A percentile compares a stretch with the other conserved stretches of the same genome.
Conservation (phyloP, 305 asterid species). For the Fraxinus ornus region DNA sequence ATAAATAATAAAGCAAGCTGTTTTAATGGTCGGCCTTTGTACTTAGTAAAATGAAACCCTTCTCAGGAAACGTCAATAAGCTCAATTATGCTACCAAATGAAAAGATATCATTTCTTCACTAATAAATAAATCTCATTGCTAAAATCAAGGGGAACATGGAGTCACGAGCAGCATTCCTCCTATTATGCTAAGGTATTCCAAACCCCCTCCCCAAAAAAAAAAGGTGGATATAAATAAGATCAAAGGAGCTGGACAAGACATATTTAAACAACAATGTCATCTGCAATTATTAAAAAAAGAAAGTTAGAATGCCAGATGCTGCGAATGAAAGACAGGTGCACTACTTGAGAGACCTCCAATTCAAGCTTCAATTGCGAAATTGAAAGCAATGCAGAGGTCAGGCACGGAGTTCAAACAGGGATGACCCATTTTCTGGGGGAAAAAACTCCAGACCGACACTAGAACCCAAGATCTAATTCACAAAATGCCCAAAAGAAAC, state of each 20-base stretch:
- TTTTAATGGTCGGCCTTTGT: not conserved
- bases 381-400: not conserved
- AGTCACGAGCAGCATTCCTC: not conserved
- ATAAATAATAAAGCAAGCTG: not conserved
- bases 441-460: not conserved
- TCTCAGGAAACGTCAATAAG: not conserved
- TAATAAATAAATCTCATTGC: not conserved
- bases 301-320: not conserved
- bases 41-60: not conserved
- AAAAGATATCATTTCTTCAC: not conserved
- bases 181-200: not conserved
- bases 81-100: not conserved
- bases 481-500: not conserved
- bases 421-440: not conserved
- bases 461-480: conserved; percentile 30
- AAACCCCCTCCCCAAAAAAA: not conserved
- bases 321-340: not conserved
- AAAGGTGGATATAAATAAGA: not conserved
- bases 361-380: not conserved
- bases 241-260: not conserved
- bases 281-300: not conserved
- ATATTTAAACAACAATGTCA: not conserved
- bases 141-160: not conserved
- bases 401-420: not conserved
- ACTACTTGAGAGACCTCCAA: not conserved